Evolutionary conservation across 805 yeast species (phyloP), one percentile per base, ranked within the genome.

Genomic region (Candida oleophila): DNA sequence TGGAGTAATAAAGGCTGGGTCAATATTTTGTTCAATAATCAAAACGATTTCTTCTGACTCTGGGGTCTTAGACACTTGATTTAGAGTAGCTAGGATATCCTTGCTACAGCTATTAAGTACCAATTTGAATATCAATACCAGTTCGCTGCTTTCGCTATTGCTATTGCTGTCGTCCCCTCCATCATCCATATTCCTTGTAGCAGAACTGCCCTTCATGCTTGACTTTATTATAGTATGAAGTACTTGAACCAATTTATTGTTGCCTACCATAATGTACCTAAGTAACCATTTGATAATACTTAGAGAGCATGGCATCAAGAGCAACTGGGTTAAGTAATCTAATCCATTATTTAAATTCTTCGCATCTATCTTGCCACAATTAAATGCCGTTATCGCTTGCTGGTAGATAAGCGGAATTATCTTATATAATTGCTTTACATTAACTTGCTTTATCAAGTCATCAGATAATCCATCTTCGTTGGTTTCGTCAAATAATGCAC

Each of bases 241-340:
- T 3, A 65, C 59, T 22, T 51, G 52, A 18, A 62, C 21, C 19
- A 36, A 19, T 19, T 36, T 36, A 9, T 12, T 9, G 22, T 36
- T 36, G 12, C 22, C 39, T 11, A 36, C 22, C 8, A 36, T 19
- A 3, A 59, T 53, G 22, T 54, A 52, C 4, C 48, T 38, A 16
- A 61, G 32, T 22, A 62, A 41, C 74, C 74, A 71, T 42, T 55
- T 62, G 16, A 70, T 57, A 21, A 70, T 62, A 32, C 65, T 64
- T 20, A 64, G 40, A 67, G 65, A 78, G 76, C 85, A 53, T 55
- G 78, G 61, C 1, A 87, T 71, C 52, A 92, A 70, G 51, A 88
- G 87, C 2, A 89, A 86, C 56, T 91, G 96, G 39, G 87, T 71
- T 54, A 92, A 86, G 57, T 91, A 89, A 57, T 91, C 97, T 32